Evolutionary conservation across 2,329 filamentous ascomycete species (phyloP).

Genomic region (Colletotrichum tanaceti): DNA sequence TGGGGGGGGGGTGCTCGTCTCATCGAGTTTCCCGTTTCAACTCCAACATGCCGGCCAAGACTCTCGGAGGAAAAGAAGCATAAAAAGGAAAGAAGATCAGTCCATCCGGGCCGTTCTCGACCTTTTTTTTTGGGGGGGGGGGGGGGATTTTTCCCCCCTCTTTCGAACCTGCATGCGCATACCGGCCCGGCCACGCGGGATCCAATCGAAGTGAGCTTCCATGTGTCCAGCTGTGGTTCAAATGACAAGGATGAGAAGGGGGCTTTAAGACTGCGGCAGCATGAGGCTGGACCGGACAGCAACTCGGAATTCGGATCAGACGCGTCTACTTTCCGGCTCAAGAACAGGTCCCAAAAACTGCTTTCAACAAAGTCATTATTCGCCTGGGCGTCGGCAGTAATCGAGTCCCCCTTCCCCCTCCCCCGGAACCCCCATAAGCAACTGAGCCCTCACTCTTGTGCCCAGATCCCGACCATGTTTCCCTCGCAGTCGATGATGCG

Average conservation of each 20-base stretch:
- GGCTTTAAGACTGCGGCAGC: no score
- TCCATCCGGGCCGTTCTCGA: constrained; percentile 18
- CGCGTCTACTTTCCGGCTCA: neutral
- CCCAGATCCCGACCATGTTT: constrained; percentile 53
- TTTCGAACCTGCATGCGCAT: constrained; percentile 12
- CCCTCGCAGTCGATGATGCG: constrained; percentile 54
- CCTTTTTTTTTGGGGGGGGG: no score
- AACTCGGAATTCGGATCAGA: neutral
- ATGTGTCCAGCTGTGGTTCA: neutral
- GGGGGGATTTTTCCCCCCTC: no score
- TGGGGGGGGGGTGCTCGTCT: constrained; percentile 30
- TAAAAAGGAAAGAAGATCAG: constrained; percentile 37
- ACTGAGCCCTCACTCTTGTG: constrained; percentile 44
- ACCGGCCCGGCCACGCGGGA: constrained; percentile 34
- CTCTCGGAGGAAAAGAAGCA: constrained; percentile 14
- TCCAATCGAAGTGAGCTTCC: neutral
- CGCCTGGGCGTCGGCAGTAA: no score
- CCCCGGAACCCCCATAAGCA: neutral
- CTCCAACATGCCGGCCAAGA: constrained; percentile 32
- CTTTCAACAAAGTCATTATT: neutral
- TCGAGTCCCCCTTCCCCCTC: no score
- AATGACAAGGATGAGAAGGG: constrained; percentile 1
- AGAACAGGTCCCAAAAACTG: neutral
- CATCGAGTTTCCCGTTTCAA: constrained; percentile 22
- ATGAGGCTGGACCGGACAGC: neutral